Percentiles rank a stretch among this genome's conserved stretches.
Conservation (phyloP, 179 eudicot genomes). For the Actinidia polygama region DNA sequence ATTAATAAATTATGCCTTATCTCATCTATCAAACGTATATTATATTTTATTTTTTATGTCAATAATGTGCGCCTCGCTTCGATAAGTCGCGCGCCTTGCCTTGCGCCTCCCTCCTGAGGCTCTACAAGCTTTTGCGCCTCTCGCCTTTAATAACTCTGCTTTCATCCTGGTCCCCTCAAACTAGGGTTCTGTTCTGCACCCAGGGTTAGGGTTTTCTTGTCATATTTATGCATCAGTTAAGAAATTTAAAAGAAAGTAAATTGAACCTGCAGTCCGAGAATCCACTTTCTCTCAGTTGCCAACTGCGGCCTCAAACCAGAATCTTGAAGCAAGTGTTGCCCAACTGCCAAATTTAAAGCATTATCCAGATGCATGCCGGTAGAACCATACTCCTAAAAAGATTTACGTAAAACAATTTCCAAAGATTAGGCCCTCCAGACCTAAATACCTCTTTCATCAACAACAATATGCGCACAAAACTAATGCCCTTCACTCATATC, state of each 20-base stretch:
- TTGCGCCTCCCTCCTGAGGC: no score
- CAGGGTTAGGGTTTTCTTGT: neutral
- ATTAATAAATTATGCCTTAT: no score
- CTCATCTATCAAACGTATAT: no score
- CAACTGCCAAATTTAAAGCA: slow-evolving; percentile 40
- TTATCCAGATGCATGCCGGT: slow-evolving; percentile 50
- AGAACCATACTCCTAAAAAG: slow-evolving; percentile 47
- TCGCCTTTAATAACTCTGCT: no score
- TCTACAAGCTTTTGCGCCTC: no score
- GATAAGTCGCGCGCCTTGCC: no score
- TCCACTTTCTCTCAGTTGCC: slow-evolving; percentile 82
- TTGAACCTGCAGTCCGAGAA: slow-evolving; percentile 90
- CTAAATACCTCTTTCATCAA: neutral
- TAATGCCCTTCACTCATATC: neutral
- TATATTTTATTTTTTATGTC: no score
- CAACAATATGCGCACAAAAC: neutral
- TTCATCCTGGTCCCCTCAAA: no score
- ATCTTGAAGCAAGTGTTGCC: slow-evolving; percentile 51
- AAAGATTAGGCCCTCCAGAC: slow-evolving; percentile 6
- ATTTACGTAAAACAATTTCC: neutral
- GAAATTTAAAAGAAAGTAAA: slow-evolving; percentile 18
- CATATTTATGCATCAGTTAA: neutral
- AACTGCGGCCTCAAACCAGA: slow-evolving; percentile 54
- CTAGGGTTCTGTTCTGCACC: no score
- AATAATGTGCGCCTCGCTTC: no score